A percentile compares a stretch with the other conserved stretches of the same genome.
Conservation (phyloP, 2,329 filamentous ascomycete genomes). For the Fusarium sp. region DNA sequence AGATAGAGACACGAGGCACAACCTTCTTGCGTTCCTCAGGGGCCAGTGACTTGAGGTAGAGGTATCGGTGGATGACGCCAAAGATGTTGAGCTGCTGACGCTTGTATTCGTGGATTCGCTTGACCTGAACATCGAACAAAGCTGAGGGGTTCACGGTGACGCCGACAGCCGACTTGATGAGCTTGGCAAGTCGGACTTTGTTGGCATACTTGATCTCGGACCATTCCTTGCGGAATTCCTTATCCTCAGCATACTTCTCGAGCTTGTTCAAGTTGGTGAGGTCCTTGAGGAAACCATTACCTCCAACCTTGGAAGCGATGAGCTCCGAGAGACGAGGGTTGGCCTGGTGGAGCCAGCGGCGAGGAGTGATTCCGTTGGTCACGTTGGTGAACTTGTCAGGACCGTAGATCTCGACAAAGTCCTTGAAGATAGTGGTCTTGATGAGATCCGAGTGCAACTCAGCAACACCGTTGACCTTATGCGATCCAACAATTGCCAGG, state of each 20-base stretch:
- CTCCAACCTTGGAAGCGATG: constrained; percentile 89
- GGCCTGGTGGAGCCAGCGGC: constrained; percentile 96
- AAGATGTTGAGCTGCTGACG: constrained; percentile 99
- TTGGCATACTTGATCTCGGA: constrained; percentile 96
- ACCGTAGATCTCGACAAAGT: constrained; percentile 95
- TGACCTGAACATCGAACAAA: constrained; percentile 97
- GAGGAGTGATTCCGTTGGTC: constrained; percentile 96
- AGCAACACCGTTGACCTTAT: constrained; percentile 99
- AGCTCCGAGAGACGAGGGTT: constrained; percentile 93
- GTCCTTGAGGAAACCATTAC: constrained; percentile 89
- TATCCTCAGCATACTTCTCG: constrained; percentile 85
- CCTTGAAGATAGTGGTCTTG: constrained; percentile 99
- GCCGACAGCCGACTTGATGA: constrained; percentile 85
- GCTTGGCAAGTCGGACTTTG: constrained; percentile 91
- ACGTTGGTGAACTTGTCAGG: constrained; percentile 99
- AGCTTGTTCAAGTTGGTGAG: constrained; percentile 87
- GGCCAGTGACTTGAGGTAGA: constrained; percentile 87
- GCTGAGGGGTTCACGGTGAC: constrained; percentile 87
- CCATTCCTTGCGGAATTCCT: constrained; percentile 93
- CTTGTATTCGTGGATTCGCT: constrained; percentile 99
- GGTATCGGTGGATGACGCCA: constrained; percentile 94
- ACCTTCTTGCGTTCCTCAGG: constrained; percentile 88
- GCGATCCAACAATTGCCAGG: constrained; percentile 93
- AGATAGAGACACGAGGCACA: constrained; percentile 90
- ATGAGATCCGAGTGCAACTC: constrained; percentile 98